Base-by-base conservation (phyloP, 2,329 filamentous ascomycete genomes). In the Pseudogymnoascus sp. region DNA sequence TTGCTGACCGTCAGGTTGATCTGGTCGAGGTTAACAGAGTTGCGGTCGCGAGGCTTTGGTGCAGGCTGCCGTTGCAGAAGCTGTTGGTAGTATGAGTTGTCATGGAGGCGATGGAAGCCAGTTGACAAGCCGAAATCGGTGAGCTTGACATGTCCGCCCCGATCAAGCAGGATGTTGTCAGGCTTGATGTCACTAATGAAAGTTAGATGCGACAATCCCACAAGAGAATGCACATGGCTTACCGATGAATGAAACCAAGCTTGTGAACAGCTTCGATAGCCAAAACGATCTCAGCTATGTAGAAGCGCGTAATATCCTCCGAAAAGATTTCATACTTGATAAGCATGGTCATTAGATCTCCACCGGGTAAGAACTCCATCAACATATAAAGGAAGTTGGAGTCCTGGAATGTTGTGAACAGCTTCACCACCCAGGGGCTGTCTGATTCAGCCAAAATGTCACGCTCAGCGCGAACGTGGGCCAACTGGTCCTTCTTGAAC, bases 301-400 rank as follows among this genome's bases (percentile, higher is more conserved):
- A 99, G 77, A 99, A 99, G 15, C 94, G 87, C 31, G 94, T 99
- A 68, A 99, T 97, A 69, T 99, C 94, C 75, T 97, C 93, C 0
- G 92, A 96, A 76, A 99, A 99, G 74, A 99, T 97, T 75, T 99
- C 94, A 73, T 99, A 99, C 82, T 97, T 99, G 80, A 99, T 99
- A 69, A 99, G 82, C 94, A 99, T 99, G 3, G 94, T 99, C 94
- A 99, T 99, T 74, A 99, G 77, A 79, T 99, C 94, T 75, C 94
- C 94, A 75, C 94, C 94, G 6, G 94, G 94, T 75, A 99, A 83
- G 77, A 97, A 99, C 77, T 99, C 94, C 94, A 99, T 99, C 65
- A 99, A 82, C 88, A 99, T 94, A 80, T 99, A 99, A 36, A 99
- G 81, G 79, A 97, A 99, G 68, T 94, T 93, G 51, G 84, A 83